These are phyloP conservation scores for Hirschioporus abietinus DNA, from an alignment of 768 basidiomycete genomes.

Conservation along the genomic window DNA sequence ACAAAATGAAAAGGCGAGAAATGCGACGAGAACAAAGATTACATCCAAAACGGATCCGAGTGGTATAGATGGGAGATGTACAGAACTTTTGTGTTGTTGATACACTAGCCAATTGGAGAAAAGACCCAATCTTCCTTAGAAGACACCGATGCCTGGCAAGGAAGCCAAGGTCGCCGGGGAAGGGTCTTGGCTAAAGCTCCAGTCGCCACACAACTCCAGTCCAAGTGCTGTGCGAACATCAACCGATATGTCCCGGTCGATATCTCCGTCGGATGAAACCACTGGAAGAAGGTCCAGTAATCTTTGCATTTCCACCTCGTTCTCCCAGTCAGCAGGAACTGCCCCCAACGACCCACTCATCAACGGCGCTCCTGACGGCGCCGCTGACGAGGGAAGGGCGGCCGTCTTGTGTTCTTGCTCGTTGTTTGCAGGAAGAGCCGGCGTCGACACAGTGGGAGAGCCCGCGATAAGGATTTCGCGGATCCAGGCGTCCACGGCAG, in stretches of 20 bases:
- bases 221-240: background rate
- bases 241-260: background rate
- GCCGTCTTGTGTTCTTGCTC: slow-evolving; percentile 6
- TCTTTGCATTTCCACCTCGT: slow-evolving; percentile 57
- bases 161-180: background rate
- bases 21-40: background rate
- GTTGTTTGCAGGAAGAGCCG: slow-evolving; percentile 25
- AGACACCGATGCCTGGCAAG: background rate
- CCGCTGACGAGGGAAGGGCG: slow-evolving; percentile 4
- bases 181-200: background rate
- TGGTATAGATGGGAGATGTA: background rate
- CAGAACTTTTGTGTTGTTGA: background rate
- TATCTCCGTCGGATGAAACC: slow-evolving; percentile 23
- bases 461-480: slow-evolving; percentile 58
- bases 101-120: background rate
- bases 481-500: slow-evolving; percentile 63
- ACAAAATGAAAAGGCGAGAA: background rate
- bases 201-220: background rate
- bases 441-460: slow-evolving; percentile 30
- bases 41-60: background rate
- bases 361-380: slow-evolving; percentile 2
- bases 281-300: slow-evolving; percentile 49
- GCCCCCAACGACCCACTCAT: slow-evolving; percentile 19
- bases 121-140: background rate
- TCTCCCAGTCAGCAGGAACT: slow-evolving; percentile 23